Percentiles rank a stretch among this genome's conserved stretches.
These are phyloP conservation scores for Fusarium begoniae DNA, from an alignment of 2,329 filamentous ascomycete species.

Conservation along the genomic window DNA sequence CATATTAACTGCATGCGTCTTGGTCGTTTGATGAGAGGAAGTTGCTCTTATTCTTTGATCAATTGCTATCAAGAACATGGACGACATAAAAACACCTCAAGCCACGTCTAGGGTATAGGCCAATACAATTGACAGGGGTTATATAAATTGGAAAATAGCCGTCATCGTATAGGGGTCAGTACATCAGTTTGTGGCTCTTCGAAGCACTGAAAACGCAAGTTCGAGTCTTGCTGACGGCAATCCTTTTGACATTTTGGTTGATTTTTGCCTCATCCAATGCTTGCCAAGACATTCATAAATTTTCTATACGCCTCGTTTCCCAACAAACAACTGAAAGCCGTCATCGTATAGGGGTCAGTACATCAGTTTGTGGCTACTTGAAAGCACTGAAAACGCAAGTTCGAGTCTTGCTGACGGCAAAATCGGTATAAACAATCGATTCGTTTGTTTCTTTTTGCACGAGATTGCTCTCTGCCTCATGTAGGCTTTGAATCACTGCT, in stretches of 20 bases:
- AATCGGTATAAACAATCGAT: not conserved
- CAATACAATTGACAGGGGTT: not conserved
- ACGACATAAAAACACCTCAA: fast-evolving
- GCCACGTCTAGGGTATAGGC: not conserved
- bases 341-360: conserved; percentile 20
- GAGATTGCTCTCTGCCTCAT: not conserved
- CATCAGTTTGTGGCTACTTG: conserved; percentile 14
- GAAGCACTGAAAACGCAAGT: conserved; percentile 45
- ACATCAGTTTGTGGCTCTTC: conserved; percentile 44
- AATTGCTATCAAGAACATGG: not conserved
- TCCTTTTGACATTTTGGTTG: conserved; percentile 1
- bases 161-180: conserved; percentile 45
- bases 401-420: conserved; percentile 17
- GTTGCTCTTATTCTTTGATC: not conserved
- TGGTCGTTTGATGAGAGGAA: not conserved
- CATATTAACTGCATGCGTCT: not conserved
- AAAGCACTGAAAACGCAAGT: conserved; percentile 18
- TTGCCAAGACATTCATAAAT: not conserved
- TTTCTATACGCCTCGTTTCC: not conserved
- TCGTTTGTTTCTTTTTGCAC: not conserved
- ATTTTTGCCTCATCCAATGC: not conserved
- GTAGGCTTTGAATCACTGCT: not conserved
- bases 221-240: conserved; percentile 43
- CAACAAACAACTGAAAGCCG: conserved; percentile 1
- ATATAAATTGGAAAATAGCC: conserved; percentile 17